phyloP scores from a whole-genome alignment of 805 yeast genomes.

The Candida golubevii region DNA sequence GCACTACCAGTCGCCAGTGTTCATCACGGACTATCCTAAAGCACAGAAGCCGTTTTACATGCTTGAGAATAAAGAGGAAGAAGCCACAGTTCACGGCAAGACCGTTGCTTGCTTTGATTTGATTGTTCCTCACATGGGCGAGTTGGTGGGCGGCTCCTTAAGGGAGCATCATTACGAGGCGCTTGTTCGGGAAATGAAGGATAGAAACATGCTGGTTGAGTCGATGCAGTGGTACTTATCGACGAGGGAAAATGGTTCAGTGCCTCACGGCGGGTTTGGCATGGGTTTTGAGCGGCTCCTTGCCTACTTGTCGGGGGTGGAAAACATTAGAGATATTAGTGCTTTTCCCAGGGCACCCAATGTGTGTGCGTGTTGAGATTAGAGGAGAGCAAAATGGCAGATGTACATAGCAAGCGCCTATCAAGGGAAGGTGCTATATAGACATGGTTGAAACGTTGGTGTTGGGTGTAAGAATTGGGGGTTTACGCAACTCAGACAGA shows the following conservation, averaged over 20 bases:
- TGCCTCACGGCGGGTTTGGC: slow-evolving; percentile 97
- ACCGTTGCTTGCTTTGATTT: slow-evolving; percentile 92
- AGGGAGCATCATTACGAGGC: slow-evolving; percentile 65
- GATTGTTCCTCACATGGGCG: slow-evolving; percentile 88
- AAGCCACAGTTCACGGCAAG: slow-evolving; percentile 21
- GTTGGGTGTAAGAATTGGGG: no score
- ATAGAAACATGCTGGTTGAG: slow-evolving; percentile 52
- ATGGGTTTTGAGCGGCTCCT: slow-evolving; percentile 87
- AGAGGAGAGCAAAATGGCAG: no score
- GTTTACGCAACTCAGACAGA: no score
- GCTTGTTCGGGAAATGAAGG: slow-evolving; percentile 47
- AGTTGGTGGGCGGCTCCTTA: slow-evolving; percentile 88
- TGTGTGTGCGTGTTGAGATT: slow-evolving; percentile 28
- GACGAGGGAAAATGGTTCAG: slow-evolving; percentile 69
- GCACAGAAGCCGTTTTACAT: slow-evolving; percentile 86
- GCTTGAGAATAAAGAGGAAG: slow-evolving; percentile 46
- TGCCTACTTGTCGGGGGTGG: slow-evolving; percentile 66
- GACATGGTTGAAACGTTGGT: no score
- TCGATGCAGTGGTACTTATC: slow-evolving; percentile 78
- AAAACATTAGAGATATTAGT: slow-evolving; percentile 79
- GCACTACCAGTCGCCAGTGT: slow-evolving; percentile 68
- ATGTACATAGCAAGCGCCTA: background rate
- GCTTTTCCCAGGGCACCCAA: slow-evolving; percentile 77
- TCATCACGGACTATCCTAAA: slow-evolving; percentile 84
- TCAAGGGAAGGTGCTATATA: no score